phyloP scores from a whole-genome alignment of 345 rosid genomes.

The Erysimum cheiranthoides region DNA sequence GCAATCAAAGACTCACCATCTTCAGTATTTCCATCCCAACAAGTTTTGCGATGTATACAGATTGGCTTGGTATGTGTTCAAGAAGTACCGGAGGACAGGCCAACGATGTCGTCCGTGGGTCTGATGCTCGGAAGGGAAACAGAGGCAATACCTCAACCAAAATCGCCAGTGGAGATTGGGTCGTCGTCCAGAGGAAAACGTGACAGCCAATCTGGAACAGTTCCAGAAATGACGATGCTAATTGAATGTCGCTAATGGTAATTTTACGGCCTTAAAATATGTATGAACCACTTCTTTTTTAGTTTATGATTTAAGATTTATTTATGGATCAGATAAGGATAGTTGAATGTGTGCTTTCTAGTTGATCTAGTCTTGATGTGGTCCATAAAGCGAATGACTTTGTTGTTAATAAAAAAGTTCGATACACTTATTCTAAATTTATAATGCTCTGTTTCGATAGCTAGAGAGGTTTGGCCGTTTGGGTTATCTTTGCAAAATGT shows the following conservation, averaged over 20 bases:
- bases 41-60: neutral
- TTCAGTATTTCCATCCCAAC: neutral
- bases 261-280: too few species aligned
- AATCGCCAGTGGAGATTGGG: neutral
- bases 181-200: neutral
- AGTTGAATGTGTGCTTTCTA: too few species aligned
- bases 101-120: neutral
- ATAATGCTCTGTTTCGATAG: constrained; percentile 36
- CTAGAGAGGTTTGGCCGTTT: constrained; percentile 52
- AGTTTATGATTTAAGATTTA: too few species aligned
- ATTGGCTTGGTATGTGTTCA: neutral
- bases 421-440: too few species aligned
- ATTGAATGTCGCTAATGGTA: neutral
- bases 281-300: neutral
- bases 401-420: too few species aligned
- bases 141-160: neutral
- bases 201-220: neutral
- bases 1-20: neutral
- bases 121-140: neutral
- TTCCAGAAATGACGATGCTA: neutral
- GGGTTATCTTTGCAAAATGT: neutral
- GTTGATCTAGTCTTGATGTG: too few species aligned
- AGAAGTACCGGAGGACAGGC: neutral
- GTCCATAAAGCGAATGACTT: too few species aligned
- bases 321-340: too few species aligned